Evolutionary conservation across 2,329 filamentous ascomycete species (phyloP), one percentile per base, ranked within the genome.

Genomic region (Paraphoma sp.): DNA sequence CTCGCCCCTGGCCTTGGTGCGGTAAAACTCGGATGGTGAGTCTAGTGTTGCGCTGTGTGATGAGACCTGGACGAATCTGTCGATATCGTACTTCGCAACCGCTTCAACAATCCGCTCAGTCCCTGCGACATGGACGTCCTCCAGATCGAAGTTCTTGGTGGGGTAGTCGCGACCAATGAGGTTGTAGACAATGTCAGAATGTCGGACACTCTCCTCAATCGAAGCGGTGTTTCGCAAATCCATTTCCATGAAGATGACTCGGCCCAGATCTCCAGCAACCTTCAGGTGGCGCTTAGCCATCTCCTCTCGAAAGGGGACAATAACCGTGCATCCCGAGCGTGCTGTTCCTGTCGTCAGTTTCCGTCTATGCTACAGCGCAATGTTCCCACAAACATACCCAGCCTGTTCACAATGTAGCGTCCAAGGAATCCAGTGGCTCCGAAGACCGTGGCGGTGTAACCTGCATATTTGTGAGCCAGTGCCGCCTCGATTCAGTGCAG

Each of bases 131-230:
- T 99, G 93, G 42, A 98, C 93, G 76, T 98, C 94, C 69, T 92
- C 89, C 59, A 97, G 84, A 54, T 89, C 87, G 79, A 97, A 99
- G 84, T 99, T 99, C 84, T 99, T 99, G 69, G 95, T 99, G 63
- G 94, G 91, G 78, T 98, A 98, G 78, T 94, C 90, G 62, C 94
- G 90, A 64, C 95, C 95, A 72, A 97, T 85, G 69, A 99, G 83
- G 80, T 99, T 99, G 84, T 96, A 97, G 64, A 99, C 95, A 61
- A 97, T 90, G 76, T 99, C 95, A 42, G 94, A 98, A 79, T 99
- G 95, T 71, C 95, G 87, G 51, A 99, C 93, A 72, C 92, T 95
- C 80, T 97, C 93, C 77, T 99, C 95, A 70, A 99, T 95, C 30
- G 94, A 98, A 67, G 90, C 85, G 42, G 93, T 98, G 80, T 99